Percentiles rank a stretch among this genome's conserved stretches.
phyloP scores from a whole-genome alignment of 1,139 yeast species.

The Pichia sp. region DNA sequence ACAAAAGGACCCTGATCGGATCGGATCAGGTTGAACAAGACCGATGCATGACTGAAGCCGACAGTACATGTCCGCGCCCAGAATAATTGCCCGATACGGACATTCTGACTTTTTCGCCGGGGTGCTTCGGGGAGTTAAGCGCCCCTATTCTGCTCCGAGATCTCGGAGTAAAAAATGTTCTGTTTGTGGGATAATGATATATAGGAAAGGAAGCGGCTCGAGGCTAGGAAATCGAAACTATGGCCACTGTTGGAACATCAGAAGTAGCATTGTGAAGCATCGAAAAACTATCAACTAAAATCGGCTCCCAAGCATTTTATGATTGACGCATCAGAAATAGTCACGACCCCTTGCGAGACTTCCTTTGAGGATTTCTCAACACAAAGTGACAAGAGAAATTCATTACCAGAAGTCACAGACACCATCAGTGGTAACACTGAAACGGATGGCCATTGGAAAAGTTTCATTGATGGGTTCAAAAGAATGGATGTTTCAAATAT shows the following conservation, averaged over 20 bases:
- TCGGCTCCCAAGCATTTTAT: no score
- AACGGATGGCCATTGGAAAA: not conserved
- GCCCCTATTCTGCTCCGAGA: not conserved
- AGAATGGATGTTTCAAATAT: slow-evolving; percentile 1
- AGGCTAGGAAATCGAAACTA: no score
- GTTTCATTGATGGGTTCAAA: slow-evolving; percentile 17
- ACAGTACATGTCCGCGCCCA: not conserved
- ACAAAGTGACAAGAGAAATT: not conserved
- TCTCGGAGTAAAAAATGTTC: not conserved
- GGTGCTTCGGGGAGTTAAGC: no score
- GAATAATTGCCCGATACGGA: not conserved
- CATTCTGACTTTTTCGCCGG: not conserved
- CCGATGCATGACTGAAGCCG: no score
- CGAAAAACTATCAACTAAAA: no score
- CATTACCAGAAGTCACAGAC: not conserved
- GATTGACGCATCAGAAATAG: not conserved
- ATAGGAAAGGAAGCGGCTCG: not conserved
- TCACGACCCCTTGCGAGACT: not conserved
- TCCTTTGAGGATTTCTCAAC: not conserved
- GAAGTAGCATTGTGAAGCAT: no score
- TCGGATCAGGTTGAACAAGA: no score
- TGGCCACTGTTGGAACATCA: no score
- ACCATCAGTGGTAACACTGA: not conserved
- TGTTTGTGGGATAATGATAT: not conserved
- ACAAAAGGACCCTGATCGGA: no score